Evolutionary conservation across 1,284 basidiomycete species (phyloP).

Genomic region (Cerioporus squamosus): DNA sequence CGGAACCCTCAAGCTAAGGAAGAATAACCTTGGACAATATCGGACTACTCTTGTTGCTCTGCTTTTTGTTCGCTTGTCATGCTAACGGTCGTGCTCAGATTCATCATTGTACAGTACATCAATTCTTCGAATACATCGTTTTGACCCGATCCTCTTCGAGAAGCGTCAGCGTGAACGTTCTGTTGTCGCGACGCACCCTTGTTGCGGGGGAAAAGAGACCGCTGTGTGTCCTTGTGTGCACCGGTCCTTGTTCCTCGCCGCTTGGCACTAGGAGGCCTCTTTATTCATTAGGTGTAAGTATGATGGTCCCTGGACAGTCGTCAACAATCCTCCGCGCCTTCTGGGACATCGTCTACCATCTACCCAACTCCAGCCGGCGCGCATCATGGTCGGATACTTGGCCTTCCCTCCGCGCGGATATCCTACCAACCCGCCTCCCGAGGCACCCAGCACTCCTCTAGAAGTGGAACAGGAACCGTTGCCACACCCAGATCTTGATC

Average conservation of each 20-base stretch:
- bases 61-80: neutral
- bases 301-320: neutral
- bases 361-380: neutral
- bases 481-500: neutral
- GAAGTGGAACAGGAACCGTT: too few relatives aligned
- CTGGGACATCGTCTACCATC: neutral
- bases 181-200: too few relatives aligned
- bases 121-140: too few relatives aligned
- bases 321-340: neutral
- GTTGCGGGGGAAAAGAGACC: too few relatives aligned
- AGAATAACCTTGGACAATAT: neutral
- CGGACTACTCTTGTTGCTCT: neutral
- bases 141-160: too few relatives aligned
- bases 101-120: too few relatives aligned
- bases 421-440: neutral
- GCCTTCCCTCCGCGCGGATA: constrained; percentile 11
- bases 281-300: too few relatives aligned
- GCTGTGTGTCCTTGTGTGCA: too few relatives aligned
- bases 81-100: too few relatives aligned
- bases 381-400: constrained; percentile 14
- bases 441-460: neutral
- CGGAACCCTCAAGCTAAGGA: neutral
- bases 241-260: too few relatives aligned
- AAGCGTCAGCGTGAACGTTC: too few relatives aligned
- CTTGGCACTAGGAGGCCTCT: too few relatives aligned